Evolutionary conservation across 2,329 filamentous ascomycete genomes (phyloP).

Genomic region (Cryphonectria carpinicola): DNA sequence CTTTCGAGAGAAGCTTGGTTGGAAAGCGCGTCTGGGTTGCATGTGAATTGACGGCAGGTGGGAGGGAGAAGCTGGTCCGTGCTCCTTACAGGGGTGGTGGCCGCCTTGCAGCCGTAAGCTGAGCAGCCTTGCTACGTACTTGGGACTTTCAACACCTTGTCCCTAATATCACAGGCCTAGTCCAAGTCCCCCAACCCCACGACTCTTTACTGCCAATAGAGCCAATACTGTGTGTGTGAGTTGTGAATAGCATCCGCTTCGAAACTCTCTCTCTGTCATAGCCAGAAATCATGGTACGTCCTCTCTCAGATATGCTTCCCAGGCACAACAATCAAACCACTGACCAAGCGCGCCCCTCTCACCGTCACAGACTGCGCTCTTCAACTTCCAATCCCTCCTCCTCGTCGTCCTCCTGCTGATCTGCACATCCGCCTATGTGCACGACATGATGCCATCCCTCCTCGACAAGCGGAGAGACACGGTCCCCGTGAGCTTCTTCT

Average conservation of each 20-base stretch:
- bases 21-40: background rate
- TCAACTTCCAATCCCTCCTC: constrained; percentile 98
- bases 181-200: constrained; percentile 4
- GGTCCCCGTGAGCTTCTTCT: constrained; percentile 84
- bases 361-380: constrained; percentile 85
- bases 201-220: background rate
- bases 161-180: constrained; percentile 18
- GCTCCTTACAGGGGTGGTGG: constrained; percentile 14
- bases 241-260: background rate
- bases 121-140: background rate
- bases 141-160: constrained; percentile 26
- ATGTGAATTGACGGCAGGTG: constrained; percentile 10
- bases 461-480: constrained; percentile 82
- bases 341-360: constrained; percentile 23
- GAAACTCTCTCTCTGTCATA: background rate
- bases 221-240: background rate
- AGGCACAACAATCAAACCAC: background rate
- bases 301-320: background rate
- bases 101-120: constrained; percentile 7
- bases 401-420: constrained; percentile 93
- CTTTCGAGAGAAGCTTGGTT: background rate
- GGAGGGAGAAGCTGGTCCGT: constrained; percentile 12
- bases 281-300: constrained; percentile 34
- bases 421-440: constrained; percentile 93
- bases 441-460: constrained; percentile 84